Evolutionary conservation across 2,329 filamentous ascomycete genomes (phyloP), one percentile per base, ranked within the genome.

Genomic region (Elsinoe ampelina): DNA sequence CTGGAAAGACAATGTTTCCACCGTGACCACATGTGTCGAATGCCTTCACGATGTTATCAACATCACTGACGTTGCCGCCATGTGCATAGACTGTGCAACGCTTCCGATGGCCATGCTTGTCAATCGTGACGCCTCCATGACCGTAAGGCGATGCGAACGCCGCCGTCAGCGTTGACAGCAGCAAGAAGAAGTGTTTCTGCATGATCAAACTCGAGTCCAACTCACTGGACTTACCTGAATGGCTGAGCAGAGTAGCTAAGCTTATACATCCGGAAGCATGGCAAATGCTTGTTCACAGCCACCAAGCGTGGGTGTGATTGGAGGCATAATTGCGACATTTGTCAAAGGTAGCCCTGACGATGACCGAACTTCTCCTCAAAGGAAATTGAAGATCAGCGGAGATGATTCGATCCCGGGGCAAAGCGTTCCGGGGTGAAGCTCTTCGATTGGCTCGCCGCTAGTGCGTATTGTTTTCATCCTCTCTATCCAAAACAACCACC

Each of bases 1-100:
- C 71, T 0, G 77, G 77, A 58, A 81, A 81, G 2, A 79, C 64
- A 7, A 81, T 71, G 2, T 65, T 75, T 10, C 75, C 68, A 26
- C 72, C 71, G 50, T 71, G 64, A 2, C 68, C 68, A 55, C 73
- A 77, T 17, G 65, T 59, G 3, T 62, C 30, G 60, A 75, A 75
- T 2, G 74, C 73, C 30, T 69, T 58, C 1, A 73, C 60, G 32
- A 76, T 72, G 32, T 66, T 71, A 6, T 71, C 70, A 1, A 73
- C 70, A 52, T 76, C 73, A 58, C 73, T 67, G 59, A 61, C 66
- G 12, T 69, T 61, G 26, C 71, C 63, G 3, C 70, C 70, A 26
- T 68, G 66, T 35, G 72, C 69, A 34, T 65, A 65, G 30, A 77
- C 72, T 2, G 66, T 74, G 59, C 74, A 76, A 43, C 57, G 60